phyloP scores from a whole-genome alignment of 768 basidiomycete species.

The Termitomyces sp. region DNA sequence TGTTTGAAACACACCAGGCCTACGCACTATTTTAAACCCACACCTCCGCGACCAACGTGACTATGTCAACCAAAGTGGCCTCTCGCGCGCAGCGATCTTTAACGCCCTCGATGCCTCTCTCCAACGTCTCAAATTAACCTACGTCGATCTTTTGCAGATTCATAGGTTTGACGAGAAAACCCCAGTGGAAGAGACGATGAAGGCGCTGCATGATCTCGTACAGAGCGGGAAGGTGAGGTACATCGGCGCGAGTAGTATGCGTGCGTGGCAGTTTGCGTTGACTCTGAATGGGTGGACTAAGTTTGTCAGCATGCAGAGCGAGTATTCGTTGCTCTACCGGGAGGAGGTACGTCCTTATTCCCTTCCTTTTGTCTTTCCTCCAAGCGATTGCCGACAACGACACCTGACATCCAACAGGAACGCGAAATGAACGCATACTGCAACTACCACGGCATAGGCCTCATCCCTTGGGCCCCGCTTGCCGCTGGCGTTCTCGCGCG shows the following conservation, averaged over 20 bases:
- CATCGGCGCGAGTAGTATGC: conserved; percentile 48
- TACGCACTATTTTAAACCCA: background rate
- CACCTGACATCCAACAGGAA: conserved; percentile 30
- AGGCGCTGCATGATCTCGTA: conserved; percentile 46
- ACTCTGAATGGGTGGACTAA: conserved; percentile 52
- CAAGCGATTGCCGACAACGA: background rate
- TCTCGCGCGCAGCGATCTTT: conserved; percentile 29
- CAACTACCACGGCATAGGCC: conserved; percentile 47
- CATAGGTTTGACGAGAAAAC: conserved; percentile 36
- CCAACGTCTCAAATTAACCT: conserved; percentile 25
- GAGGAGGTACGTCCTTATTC: conserved; percentile 34
- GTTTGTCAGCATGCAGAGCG: conserved; percentile 57
- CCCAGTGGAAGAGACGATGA: conserved; percentile 42
- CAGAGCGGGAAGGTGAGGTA: conserved; percentile 38
- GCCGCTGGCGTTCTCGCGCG: conserved; percentile 36
- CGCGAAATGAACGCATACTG: conserved; percentile 47
- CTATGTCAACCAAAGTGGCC: conserved; percentile 19
- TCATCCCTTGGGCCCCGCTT: conserved; percentile 53
- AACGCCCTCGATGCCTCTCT: conserved; percentile 33
- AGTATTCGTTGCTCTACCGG: conserved; percentile 53
- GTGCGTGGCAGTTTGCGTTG: conserved; percentile 42
- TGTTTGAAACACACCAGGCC: conserved; percentile 4
- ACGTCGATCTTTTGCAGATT: conserved; percentile 40
- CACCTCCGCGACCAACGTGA: conserved; percentile 11
- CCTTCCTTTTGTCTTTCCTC: background rate